Percentiles rank a stretch among this genome's conserved stretches.
These are phyloP conservation scores for Senecio squalidus DNA, from an alignment of 140 eudicot species.

Conservation along the genomic window DNA sequence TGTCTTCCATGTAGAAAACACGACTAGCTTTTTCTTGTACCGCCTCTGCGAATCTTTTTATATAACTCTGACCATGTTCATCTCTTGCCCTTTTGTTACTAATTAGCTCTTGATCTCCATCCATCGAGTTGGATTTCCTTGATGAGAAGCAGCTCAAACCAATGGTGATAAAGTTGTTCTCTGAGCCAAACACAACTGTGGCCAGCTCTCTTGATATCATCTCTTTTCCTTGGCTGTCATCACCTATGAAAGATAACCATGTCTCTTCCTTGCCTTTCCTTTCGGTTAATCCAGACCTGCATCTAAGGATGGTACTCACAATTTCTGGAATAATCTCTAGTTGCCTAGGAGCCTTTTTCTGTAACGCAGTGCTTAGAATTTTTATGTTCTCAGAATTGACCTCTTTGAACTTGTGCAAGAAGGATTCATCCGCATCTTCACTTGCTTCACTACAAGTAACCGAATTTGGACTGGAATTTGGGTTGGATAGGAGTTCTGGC, in stretches of 20 bases:
- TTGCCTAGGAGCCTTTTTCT: conserved; percentile 63
- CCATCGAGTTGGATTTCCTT: conserved; percentile 27
- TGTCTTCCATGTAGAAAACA: conserved; percentile 58
- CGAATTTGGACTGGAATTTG: conserved; percentile 75
- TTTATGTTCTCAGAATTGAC: conserved; percentile 40
- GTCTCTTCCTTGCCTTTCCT: conserved; percentile 42
- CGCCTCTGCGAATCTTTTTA: conserved; percentile 45
- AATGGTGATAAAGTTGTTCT: conserved; percentile 28
- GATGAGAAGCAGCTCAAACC: conserved; percentile 39
- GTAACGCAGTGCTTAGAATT: conserved; percentile 43
- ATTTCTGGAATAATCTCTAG: conserved; percentile 48
- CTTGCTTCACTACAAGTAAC: conserved; percentile 82
- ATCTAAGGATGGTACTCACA: conserved; percentile 42
- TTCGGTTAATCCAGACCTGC: conserved; percentile 43
- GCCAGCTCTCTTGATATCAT: conserved; percentile 53
- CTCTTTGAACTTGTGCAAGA: conserved; percentile 37
- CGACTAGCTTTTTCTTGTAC: conserved; percentile 53
- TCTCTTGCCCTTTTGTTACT: conserved; percentile 60
- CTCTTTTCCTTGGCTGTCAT: conserved; percentile 52
- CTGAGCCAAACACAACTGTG: conserved; percentile 54
- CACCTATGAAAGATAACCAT: conserved; percentile 66
- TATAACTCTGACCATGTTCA: conserved; percentile 39
- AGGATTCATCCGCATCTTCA: conserved; percentile 26
- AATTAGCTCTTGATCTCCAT: conserved; percentile 39
- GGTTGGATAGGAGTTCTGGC: conserved; percentile 50